Conservation (phyloP, 371 early-diverging fungal species). For the Lichtheimia ornata region DNA sequence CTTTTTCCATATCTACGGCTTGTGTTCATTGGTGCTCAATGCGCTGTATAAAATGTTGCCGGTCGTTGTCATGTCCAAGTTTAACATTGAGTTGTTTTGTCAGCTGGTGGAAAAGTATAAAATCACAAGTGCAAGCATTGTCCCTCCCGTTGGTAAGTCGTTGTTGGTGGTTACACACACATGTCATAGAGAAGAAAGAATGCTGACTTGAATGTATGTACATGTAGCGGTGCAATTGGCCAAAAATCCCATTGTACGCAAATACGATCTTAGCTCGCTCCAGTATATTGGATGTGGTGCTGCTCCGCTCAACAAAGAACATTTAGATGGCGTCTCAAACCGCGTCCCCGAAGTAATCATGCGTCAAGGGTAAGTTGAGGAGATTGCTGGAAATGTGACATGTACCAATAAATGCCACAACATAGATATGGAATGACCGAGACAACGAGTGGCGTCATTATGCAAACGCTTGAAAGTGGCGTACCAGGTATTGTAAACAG, state of each 20-base stretch:
- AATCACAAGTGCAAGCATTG: conserved; percentile 71
- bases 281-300: conserved; percentile 72
- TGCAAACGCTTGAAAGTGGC: conserved; percentile 17
- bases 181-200: too few relatives aligned
- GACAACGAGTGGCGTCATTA: conserved; percentile 43
- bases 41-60: conserved; percentile 34
- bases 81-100: conserved; percentile 63
- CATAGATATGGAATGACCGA: conserved; percentile 80
- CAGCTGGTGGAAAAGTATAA: conserved; percentile 64
- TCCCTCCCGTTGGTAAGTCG: conserved; percentile 72
- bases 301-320: conserved; percentile 77
- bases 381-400: too few relatives aligned
- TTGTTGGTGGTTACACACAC: too few relatives aligned
- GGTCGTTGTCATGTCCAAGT: conserved; percentile 67
- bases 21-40: conserved; percentile 35
- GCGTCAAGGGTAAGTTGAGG: conserved; percentile 14
- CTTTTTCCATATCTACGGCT: conserved; percentile 77
- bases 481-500: conserved; percentile 6
- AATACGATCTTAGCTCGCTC: conserved; percentile 69
- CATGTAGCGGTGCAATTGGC: conserved; percentile 55
- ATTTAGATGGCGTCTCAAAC: conserved; percentile 48
- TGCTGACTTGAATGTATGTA: too few relatives aligned
- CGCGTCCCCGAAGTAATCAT: conserved; percentile 54
- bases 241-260: conserved; percentile 67
- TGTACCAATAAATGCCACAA: conserved; percentile 15